A percentile compares a stretch with the other conserved stretches of the same genome.
These are phyloP conservation scores for Kwoniella botswanensis DNA, from an alignment of 768 basidiomycete species.

Conservation along the genomic window DNA sequence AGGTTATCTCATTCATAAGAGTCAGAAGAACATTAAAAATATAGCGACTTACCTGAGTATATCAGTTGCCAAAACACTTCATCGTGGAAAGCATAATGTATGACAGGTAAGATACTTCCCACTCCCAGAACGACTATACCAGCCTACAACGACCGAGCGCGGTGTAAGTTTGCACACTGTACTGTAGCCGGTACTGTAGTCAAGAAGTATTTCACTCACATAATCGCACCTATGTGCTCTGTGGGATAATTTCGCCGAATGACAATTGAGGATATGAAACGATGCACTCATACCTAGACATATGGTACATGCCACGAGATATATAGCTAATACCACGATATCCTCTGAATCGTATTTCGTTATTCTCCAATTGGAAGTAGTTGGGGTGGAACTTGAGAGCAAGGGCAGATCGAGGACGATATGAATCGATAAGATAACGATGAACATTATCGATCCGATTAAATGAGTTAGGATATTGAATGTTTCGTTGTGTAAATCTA, in stretches of 20 bases:
- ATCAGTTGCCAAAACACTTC: constrained; percentile 31
- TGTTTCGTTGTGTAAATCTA: constrained; percentile 60
- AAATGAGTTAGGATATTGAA: constrained; percentile 88
- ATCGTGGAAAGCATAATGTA: constrained; percentile 70
- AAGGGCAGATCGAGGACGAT: constrained; percentile 18
- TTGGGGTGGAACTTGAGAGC: no score
- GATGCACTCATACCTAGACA: constrained; percentile 74
- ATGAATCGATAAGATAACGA: constrained; percentile 61
- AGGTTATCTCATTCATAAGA: not conserved
- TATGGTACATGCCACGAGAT: constrained; percentile 72
- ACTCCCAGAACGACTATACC: constrained; percentile 79
- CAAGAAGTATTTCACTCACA: constrained; percentile 56
- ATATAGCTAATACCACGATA: constrained; percentile 62
- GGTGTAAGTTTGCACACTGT: not conserved
- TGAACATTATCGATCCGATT: constrained; percentile 68
- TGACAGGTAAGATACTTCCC: constrained; percentile 76
- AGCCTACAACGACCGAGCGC: constrained; percentile 63
- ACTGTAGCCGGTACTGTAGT: no score
- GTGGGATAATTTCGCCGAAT: constrained; percentile 67
- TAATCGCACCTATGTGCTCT: constrained; percentile 57
- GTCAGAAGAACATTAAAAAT: not conserved
- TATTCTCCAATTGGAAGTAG: no score
- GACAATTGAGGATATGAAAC: constrained; percentile 75
- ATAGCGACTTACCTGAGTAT: constrained; percentile 36
- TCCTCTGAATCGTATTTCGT: not conserved